These are phyloP conservation scores for Chloroidium sp. DNA, from an alignment of 163 green algal species.

Conservation along the genomic window DNA sequence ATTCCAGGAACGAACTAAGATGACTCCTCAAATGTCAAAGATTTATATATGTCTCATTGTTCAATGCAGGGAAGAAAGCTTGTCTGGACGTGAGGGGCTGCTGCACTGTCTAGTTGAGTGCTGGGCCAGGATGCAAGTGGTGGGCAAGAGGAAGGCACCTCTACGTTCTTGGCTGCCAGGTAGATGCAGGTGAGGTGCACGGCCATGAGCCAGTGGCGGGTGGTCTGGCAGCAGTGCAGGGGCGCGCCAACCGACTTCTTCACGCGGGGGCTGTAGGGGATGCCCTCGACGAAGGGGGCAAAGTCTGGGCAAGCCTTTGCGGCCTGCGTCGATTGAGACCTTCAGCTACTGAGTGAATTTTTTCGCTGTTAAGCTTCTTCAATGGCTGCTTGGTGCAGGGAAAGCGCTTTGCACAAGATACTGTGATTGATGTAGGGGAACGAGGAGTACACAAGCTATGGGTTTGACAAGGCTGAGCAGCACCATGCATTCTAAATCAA, in stretches of 20 bases:
- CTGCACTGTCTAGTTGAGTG: no score
- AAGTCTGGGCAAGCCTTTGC: neutral
- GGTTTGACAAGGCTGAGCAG: no score
- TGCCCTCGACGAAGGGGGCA: neutral
- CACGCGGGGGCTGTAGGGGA: neutral
- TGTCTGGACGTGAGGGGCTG: no score
- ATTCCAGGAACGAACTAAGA: no score
- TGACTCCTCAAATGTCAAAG: no score
- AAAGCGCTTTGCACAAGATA: neutral
- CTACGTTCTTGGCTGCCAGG: constrained; percentile 19
- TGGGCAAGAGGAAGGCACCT: neutral
- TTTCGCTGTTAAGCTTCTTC: neutral
- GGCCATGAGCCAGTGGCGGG: neutral
- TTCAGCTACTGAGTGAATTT: neutral
- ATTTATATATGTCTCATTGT: no score
- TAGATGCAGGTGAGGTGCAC: constrained; percentile 29
- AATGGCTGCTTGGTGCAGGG: neutral
- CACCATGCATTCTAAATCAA: no score
- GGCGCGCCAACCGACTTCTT: neutral
- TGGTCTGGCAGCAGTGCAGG: neutral
- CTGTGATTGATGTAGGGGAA: neutral
- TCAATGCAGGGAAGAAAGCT: no score
- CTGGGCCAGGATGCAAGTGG: no score
- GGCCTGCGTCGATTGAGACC: neutral
- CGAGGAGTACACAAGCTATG: no score